Conservation (phyloP, 352 stramenopile species). For the Globisporangium cylindrosporum region DNA sequence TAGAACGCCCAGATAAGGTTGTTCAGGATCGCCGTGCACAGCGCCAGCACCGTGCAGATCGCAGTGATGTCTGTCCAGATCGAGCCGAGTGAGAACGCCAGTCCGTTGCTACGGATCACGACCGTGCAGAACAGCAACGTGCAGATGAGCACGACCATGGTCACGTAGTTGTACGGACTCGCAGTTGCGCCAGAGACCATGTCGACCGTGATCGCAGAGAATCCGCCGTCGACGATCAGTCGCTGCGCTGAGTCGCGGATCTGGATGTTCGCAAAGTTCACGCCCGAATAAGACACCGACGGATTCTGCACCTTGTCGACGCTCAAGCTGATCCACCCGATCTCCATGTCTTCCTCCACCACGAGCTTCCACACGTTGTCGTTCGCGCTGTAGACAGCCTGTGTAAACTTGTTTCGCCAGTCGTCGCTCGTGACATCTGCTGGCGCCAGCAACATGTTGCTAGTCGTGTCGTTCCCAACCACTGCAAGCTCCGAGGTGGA, state of each 20-base stretch:
- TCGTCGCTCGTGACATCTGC: neutral
- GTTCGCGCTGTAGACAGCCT: constrained; percentile 6
- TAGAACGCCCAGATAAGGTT: constrained; percentile 80
- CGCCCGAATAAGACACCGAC: constrained; percentile 57
- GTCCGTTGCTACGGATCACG: constrained; percentile 78
- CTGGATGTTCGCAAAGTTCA: constrained; percentile 60
- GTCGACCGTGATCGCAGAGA: constrained; percentile 77
- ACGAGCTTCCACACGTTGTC: constrained; percentile 46
- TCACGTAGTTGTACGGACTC: constrained; percentile 89
- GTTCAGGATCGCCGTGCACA: constrained; percentile 77
- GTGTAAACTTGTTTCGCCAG: constrained; percentile 9
- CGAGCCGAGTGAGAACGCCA: constrained; percentile 79
- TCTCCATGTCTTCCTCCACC: constrained; percentile 48
- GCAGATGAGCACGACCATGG: constrained; percentile 80
- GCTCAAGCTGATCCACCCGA: constrained; percentile 64
- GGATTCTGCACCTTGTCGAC: constrained; percentile 78
- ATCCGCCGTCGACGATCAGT: constrained; percentile 52
- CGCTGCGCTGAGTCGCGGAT: constrained; percentile 50
- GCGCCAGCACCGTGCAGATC: constrained; percentile 75
- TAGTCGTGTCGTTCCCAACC: neutral
- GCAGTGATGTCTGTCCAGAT: constrained; percentile 87
- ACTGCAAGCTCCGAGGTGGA: neutral
- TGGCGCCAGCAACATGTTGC: neutral
- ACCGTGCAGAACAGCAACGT: constrained; percentile 80
- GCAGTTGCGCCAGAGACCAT: constrained; percentile 50